A percentile compares a stretch with the other conserved stretches of the same genome.
phyloP scores from a whole-genome alignment of 345 rosid species.

The Eucalyptus cloeziana region DNA sequence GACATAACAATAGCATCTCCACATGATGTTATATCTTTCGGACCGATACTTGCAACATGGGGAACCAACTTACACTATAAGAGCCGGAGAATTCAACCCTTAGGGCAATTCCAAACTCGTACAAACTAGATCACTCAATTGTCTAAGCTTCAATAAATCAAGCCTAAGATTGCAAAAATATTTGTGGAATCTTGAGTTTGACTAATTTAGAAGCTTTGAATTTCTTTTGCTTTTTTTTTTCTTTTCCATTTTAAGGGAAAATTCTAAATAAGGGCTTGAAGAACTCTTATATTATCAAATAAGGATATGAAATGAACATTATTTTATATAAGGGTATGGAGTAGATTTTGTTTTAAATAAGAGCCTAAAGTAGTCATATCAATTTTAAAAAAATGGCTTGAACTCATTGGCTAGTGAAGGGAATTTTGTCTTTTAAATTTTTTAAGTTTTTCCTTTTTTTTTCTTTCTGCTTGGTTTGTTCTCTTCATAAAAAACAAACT shows the following conservation, averaged over 20 bases:
- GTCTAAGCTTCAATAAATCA: neutral
- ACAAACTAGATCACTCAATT: neutral
- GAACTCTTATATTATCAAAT: too few species aligned
- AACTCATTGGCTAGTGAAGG: accelerated
- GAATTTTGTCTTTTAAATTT: too few species aligned
- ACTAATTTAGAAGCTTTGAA: neutral
- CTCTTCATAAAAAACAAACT: too few species aligned
- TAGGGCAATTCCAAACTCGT: neutral
- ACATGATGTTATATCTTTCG: accelerated
- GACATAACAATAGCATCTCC: neutral
- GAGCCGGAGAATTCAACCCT: neutral
- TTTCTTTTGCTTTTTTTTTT: neutral
- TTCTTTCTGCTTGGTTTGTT: too few species aligned
- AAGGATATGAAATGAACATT: accelerated
- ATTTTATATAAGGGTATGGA: accelerated
- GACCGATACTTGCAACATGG: neutral
- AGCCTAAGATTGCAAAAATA: neutral
- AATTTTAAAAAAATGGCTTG: accelerated
- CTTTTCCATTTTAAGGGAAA: too few species aligned
- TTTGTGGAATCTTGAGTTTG: neutral
- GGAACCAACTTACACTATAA: too few species aligned
- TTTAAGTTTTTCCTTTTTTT: too few species aligned
- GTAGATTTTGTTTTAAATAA: too few species aligned
- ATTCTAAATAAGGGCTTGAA: too few species aligned
- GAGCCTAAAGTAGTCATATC: accelerated